Conservation (phyloP, 352 stramenopile species). For the Pythium myriotylum region DNA sequence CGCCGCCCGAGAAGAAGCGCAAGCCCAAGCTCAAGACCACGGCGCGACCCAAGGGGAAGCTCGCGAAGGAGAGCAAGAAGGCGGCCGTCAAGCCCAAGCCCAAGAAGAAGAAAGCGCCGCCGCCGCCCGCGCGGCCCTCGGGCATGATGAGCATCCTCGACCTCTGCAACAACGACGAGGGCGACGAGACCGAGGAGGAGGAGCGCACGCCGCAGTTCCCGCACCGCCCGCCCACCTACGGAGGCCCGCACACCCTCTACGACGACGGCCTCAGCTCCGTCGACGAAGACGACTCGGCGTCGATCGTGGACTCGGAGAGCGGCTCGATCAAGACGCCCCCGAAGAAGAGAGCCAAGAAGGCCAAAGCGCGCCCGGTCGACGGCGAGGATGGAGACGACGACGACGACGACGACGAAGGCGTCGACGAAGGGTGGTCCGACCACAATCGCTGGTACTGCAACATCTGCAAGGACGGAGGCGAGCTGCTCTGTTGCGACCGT, state of each 20-base stretch:
- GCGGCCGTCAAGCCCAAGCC: slow-evolving; percentile 3
- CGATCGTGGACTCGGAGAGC: slow-evolving; percentile 31
- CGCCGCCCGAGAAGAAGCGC: slow-evolving; percentile 22
- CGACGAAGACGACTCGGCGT: slow-evolving; percentile 28
- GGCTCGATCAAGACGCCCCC: slow-evolving; percentile 30
- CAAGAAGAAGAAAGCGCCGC: neutral
- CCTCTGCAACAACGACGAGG: slow-evolving; percentile 60
- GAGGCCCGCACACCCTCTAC: slow-evolving; percentile 28
- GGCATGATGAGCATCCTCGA: slow-evolving; percentile 84
- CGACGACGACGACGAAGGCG: slow-evolving; percentile 36
- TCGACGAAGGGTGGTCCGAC: slow-evolving; percentile 76
- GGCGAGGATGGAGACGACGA: slow-evolving; percentile 38
- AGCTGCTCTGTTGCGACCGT: slow-evolving; percentile 90
- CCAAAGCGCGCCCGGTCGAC: slow-evolving; percentile 12
- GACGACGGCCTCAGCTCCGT: slow-evolving; percentile 34
- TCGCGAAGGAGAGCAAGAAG: slow-evolving; percentile 17
- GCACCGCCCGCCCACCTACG: slow-evolving; percentile 9
- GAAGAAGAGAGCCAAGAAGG: slow-evolving; percentile 30
- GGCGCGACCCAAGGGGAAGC: slow-evolving; percentile 18
- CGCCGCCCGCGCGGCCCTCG: slow-evolving; percentile 17
- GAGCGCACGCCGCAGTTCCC: slow-evolving; percentile 20
- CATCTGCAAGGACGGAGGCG: slow-evolving; percentile 88
- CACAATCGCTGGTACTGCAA: slow-evolving; percentile 92
- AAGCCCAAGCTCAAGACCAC: slow-evolving; percentile 28
- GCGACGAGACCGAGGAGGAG: slow-evolving; percentile 29